Base-by-base conservation (phyloP, 139 green algal genomes). In the Auxenochlorella protothecoides region DNA sequence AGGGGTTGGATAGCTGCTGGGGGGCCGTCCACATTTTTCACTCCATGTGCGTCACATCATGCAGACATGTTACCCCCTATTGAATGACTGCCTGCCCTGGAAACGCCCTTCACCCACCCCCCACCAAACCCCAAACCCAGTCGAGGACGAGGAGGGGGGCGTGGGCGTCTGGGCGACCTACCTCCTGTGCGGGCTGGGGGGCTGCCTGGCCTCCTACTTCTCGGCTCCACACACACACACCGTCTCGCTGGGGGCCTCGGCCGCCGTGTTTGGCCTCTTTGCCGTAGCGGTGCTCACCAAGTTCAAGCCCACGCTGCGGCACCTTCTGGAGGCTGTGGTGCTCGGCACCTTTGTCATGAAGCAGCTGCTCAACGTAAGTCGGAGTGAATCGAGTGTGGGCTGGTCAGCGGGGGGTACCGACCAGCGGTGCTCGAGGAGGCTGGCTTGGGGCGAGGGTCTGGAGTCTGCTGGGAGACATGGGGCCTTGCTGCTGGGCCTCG, bases 181-280 rank as follows among this genome's bases (percentile, higher is more conserved):
- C 75, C 65, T 86, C 15, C 14, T 86, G 14, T 79, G 71, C 9
- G 81, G 81, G 5, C 53, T 85, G 7, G 77, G 72, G 11, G 79
- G 79, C 14, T 67, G 65, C n/a, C 0, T 85, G 1, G 77, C 76
- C 64, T 73, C 65, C 14, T 83, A 80, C 61, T 62, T 82, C 16
- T 74, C 78, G 5, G 66, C 67, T 52, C 78, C 77, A 3, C 61
- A 74, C 64, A 69, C 73, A 12, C 61, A 55, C 52, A 74, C 73
- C 12, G 53, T 79, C n/a, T 72, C 56, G 11, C 66, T 83, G 9
- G 78, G 78, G 2, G 78, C 78, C 1, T 87, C 78, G 2, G 84
- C 81, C 27, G 87, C 87, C 4, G 87, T 92, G 3, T 92, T 92
- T 66, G 87, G 86, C 5, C 70, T 92, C 2, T 92, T 92, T 68